Base-by-base conservation (phyloP, 2,329 filamentous ascomycete genomes). In the Neoscytalidium dimidiatum region DNA sequence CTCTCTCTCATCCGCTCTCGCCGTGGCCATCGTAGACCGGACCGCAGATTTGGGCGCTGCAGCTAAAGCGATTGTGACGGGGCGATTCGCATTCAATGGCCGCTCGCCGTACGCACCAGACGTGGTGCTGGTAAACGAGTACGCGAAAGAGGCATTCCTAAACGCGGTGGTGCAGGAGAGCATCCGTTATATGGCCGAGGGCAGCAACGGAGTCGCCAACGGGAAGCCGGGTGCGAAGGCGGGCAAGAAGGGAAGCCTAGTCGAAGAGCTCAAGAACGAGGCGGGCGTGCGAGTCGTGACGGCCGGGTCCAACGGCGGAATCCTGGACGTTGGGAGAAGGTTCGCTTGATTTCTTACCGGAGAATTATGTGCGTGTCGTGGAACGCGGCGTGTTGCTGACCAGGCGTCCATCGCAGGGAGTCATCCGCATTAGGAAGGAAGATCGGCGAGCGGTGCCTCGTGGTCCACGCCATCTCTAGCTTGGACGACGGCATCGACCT, bases 51-150 rank as follows among this genome's bases (percentile, higher is more conserved):
- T 89, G 1, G 71, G 79, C 5, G 69, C 74, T 2, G 86, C 88
- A 0, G 87, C 87, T 0, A 75, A 80, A 64, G 78, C 81, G 2
- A 76, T 90, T 0, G 80, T 84, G 0, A 77, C 76, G 0, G 85
- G 87, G 1, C 79, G 86, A 2, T 85, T 88, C 68, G 75, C 76
- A 14, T 85, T 87, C 31, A 78, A 83, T 1, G 86, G 86, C 2
- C 78, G 74, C 2, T 88, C 86, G 0, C 81, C 86, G 0, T 89
- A 89, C 69, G 84, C 86, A 0, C 88, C 88, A 0, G 87, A 90
- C 69, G 31, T 88, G 0, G 83, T 90, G 0, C 74, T 89, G 0
- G 86, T 90, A n/a, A 88, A 90, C 66, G 87, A 90, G 67, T 90
- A 83, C 66, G 78, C 81, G 3, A 84, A 85, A 75, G 79, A 83